phyloP scores from a whole-genome alignment of 768 basidiomycete species.

The Boletus reticuloceps region DNA sequence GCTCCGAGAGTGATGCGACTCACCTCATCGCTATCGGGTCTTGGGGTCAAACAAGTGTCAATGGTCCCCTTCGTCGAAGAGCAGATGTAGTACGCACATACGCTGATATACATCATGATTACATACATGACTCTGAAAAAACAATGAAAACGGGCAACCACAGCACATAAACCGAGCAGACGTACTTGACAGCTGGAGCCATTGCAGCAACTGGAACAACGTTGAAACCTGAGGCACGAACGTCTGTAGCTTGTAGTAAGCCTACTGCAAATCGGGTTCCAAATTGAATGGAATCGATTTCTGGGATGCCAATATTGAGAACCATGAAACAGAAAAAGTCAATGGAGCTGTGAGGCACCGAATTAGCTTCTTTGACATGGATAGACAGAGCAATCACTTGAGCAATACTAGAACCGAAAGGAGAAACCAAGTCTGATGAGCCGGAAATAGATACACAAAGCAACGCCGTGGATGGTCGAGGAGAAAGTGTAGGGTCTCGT shows the following conservation, averaged over 20 bases:
- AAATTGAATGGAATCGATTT: slow-evolving; percentile 64
- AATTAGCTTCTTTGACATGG: not conserved
- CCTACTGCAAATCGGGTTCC: slow-evolving; percentile 72
- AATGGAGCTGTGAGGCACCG: slow-evolving; percentile 46
- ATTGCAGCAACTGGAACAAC: slow-evolving; percentile 71
- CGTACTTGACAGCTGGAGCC: slow-evolving; percentile 87
- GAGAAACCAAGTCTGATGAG: slow-evolving; percentile 93
- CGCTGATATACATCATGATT: slow-evolving; percentile 91
- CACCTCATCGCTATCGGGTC: slow-evolving; percentile 83
- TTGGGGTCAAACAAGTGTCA: slow-evolving; percentile 24
- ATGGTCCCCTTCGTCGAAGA: not conserved
- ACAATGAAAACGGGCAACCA: not conserved
- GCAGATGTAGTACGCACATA: slow-evolving; percentile 51
- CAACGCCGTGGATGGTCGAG: slow-evolving; percentile 94
- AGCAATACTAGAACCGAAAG: slow-evolving; percentile 62
- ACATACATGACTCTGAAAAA: slow-evolving; percentile 71
- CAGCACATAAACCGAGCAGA: slow-evolving; percentile 4
- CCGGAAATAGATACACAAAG: slow-evolving; percentile 87
- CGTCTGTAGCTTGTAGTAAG: slow-evolving; percentile 74
- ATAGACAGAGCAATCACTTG: slow-evolving; percentile 44
- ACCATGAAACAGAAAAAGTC: slow-evolving; percentile 93
- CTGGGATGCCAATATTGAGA: slow-evolving; percentile 78
- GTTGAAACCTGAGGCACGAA: slow-evolving; percentile 85
- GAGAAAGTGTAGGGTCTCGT: slow-evolving; percentile 86
- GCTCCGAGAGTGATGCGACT: not conserved